These are phyloP conservation scores for Prillingera fragicola DNA, from an alignment of 1,284 basidiomycete genomes.

Conservation along the genomic window DNA sequence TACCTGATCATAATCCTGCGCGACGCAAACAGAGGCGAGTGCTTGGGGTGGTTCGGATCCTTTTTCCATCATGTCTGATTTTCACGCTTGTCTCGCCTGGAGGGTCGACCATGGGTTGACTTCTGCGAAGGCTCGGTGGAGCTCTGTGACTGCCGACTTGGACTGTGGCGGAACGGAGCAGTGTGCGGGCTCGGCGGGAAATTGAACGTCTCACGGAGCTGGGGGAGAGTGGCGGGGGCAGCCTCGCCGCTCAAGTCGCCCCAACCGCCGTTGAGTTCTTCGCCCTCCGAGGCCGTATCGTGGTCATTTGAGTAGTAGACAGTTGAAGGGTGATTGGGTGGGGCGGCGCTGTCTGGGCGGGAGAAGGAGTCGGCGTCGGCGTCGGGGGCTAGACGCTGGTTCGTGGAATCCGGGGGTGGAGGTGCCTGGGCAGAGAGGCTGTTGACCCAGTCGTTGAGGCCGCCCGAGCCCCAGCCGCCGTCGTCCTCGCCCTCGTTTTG, in stretches of 20 bases:
- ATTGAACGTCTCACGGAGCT: background rate
- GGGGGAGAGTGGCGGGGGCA: constrained; percentile 3
- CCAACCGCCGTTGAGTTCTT: background rate
- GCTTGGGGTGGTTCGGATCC: constrained; percentile 27
- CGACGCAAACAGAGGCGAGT: constrained; percentile 20
- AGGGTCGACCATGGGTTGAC: background rate
- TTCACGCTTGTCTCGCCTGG: no score
- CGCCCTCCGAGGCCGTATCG: background rate
- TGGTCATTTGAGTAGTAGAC: constrained; percentile 17
- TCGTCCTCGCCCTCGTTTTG: background rate
- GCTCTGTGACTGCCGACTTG: background rate
- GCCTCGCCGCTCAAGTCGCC: no score
- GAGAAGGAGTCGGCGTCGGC: background rate
- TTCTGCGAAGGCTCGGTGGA: background rate
- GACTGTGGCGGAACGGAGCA: background rate
- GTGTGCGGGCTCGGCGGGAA: background rate
- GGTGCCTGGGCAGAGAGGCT: background rate
- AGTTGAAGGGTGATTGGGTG: constrained; percentile 1
- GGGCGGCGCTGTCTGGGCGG: constrained; percentile 11
- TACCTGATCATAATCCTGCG: constrained; percentile 27
- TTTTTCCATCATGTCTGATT: constrained; percentile 21
- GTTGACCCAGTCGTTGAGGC: constrained; percentile 6
- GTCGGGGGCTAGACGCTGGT: background rate
- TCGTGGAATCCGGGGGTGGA: background rate
- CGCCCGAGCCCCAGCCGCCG: background rate